phyloP scores from a whole-genome alignment of 2,329 filamentous ascomycete species.

The Exophiala phaeomuriformis region DNA sequence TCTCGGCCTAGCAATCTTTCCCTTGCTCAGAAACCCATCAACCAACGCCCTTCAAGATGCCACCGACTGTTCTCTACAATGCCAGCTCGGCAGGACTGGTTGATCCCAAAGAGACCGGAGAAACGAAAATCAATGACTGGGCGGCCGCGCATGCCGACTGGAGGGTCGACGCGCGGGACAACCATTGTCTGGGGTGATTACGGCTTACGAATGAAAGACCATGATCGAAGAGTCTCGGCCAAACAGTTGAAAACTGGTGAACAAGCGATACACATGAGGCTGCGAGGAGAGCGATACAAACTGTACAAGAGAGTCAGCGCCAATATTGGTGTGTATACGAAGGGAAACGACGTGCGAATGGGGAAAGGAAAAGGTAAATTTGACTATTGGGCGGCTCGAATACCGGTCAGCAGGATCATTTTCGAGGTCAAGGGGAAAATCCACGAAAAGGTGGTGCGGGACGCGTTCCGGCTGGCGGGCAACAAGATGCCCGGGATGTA shows the following conservation, averaged over 20 bases:
- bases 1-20: conserved; percentile 25
- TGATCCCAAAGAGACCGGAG: conserved; percentile 71
- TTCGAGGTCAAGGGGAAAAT: conserved; percentile 88
- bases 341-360: conserved; percentile 97
- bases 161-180: conserved; percentile 84
- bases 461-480: conserved; percentile 88
- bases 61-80: conserved; percentile 62
- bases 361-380: conserved; percentile 98
- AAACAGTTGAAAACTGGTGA: conserved; percentile 82
- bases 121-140: conserved; percentile 86
- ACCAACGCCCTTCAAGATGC: conserved; percentile 42
- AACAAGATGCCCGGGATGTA: conserved; percentile 84
- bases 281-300: conserved; percentile 86
- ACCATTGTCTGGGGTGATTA: conserved; percentile 96
- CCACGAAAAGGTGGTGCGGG: conserved; percentile 88
- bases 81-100: conserved; percentile 59
- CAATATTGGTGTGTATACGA: conserved; percentile 91
- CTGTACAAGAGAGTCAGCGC: conserved; percentile 86
- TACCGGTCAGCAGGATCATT: conserved; percentile 82
- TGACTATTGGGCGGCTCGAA: conserved; percentile 88
- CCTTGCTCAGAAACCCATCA: conserved; percentile 30
- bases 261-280: conserved; percentile 80
- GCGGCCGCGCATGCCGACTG: conserved; percentile 76
- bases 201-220: conserved; percentile 85
- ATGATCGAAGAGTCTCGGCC: conserved; percentile 84